phyloP scores from a whole-genome alignment of 2,329 filamentous ascomycete species.

The Neoarthrinium moseri region DNA sequence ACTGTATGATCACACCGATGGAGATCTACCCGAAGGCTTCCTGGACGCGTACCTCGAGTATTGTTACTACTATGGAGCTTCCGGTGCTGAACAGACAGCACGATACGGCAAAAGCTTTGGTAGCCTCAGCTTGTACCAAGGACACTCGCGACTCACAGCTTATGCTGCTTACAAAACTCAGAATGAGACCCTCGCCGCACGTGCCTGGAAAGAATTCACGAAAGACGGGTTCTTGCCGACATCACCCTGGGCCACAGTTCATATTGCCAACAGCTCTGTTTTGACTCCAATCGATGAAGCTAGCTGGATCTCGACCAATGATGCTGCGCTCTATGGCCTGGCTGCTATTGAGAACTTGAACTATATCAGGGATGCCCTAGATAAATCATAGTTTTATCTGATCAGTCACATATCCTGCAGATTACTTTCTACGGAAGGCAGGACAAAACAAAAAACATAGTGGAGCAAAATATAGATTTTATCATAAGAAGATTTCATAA shows the following conservation, averaged over 20 bases:
- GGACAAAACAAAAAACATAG: too few relatives aligned
- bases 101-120: conserved; percentile 52
- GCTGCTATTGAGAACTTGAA: conserved; percentile 57
- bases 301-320: conserved; percentile 56
- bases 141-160: conserved; percentile 57
- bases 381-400: conserved; percentile 38
- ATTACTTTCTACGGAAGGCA: too few relatives aligned
- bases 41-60: conserved; percentile 58
- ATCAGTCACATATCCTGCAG: too few relatives aligned
- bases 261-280: conserved; percentile 41
- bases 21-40: conserved; percentile 46
- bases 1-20: conserved; percentile 46
- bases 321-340: conserved; percentile 54
- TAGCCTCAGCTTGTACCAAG: conserved; percentile 49
- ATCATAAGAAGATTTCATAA: too few relatives aligned
- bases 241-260: conserved; percentile 34
- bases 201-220: conserved; percentile 55
- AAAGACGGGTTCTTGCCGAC: conserved; percentile 43
- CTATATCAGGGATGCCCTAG: conserved; percentile 25
- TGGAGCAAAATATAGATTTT: too few relatives aligned
- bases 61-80: conserved; percentile 55
- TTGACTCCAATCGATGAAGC: conserved; percentile 53
- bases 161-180: conserved; percentile 43
- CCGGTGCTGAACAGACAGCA: conserved; percentile 45
- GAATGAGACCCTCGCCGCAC: conserved; percentile 45